Conservation (phyloP, 2,329 filamentous ascomycete species). For the Davidsoniella virescens region DNA sequence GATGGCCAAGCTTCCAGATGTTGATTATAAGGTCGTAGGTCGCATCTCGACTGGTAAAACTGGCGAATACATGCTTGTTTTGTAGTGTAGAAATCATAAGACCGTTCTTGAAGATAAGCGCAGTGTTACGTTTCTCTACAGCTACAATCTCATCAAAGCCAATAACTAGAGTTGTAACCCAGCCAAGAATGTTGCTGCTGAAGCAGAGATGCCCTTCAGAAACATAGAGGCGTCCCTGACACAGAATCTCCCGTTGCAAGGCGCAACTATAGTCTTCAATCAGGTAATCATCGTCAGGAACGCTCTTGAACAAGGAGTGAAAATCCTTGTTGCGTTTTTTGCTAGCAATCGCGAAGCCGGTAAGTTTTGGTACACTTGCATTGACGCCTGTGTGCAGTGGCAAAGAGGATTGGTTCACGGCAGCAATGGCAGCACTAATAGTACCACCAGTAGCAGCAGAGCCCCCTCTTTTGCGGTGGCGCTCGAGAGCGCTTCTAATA, state of each 20-base stretch:
- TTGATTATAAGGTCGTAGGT: slow-evolving; percentile 96
- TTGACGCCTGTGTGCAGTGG: slow-evolving; percentile 44
- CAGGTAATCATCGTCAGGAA: slow-evolving; percentile 92
- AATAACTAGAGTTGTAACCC: slow-evolving; percentile 94
- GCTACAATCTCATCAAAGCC: slow-evolving; percentile 96
- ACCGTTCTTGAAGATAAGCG: slow-evolving; percentile 89
- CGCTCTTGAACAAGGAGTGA: slow-evolving; percentile 83
- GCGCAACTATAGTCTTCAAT: slow-evolving; percentile 98
- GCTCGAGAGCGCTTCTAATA: slow-evolving; percentile 43
- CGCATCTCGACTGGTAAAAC: slow-evolving; percentile 82
- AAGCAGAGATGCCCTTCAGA: slow-evolving; percentile 97
- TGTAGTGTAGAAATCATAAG: slow-evolving; percentile 94
- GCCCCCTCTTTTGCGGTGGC: slow-evolving; percentile 64
- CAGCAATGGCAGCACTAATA: slow-evolving; percentile 54
- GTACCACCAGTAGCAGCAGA: slow-evolving; percentile 55
- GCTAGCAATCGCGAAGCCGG: slow-evolving; percentile 88
- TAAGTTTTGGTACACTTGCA: slow-evolving; percentile 55
- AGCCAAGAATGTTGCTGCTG: slow-evolving; percentile 95
- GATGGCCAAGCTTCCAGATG: slow-evolving; percentile 96
- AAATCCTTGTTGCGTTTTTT: slow-evolving; percentile 95
- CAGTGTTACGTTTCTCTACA: slow-evolving; percentile 91
- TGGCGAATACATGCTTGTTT: slow-evolving; percentile 89
- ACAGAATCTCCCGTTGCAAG: slow-evolving; percentile 82
- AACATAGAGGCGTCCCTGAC: slow-evolving; percentile 86
- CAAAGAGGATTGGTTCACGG: slow-evolving; percentile 34